Percentiles rank a stretch among this genome's conserved stretches.
phyloP scores from a whole-genome alignment of 208 protist genomes.

The Acanthamoeba castellanii region DNA sequence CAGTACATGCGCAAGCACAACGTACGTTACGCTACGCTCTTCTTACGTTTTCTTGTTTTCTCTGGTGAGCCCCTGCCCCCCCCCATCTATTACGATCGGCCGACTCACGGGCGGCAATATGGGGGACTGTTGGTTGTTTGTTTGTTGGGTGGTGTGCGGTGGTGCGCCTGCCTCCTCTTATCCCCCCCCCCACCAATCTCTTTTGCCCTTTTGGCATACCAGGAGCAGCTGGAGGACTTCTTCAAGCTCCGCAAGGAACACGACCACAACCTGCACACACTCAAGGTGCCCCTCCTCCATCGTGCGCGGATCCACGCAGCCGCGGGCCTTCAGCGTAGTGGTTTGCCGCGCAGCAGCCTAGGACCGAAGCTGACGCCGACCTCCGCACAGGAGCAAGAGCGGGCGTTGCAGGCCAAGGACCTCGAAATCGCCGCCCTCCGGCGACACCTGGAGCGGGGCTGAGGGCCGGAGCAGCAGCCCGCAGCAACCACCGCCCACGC shows the following conservation, averaged over 20 bases:
- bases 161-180: background rate
- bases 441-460: background rate
- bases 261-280: background rate
- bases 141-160: no score
- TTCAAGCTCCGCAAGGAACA: background rate
- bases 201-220: no score
- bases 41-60: no score
- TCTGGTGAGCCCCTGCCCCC: no score
- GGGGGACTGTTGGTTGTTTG: no score
- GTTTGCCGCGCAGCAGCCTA: background rate
- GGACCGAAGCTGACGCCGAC: no score
- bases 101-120: no score
- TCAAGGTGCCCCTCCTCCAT: background rate
- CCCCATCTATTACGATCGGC: no score
- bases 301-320: background rate
- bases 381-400: background rate
- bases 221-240: background rate
- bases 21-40: no score
- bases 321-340: background rate
- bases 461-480: no score
- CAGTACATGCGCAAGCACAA: background rate
- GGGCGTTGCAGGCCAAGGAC: slow-evolving; percentile 14
- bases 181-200: background rate
- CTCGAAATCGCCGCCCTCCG: background rate
- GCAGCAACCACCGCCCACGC: background rate